phyloP scores from a whole-genome alignment of 2,329 filamentous ascomycete species.

The Paraphaeosphaeria sporulosa region DNA sequence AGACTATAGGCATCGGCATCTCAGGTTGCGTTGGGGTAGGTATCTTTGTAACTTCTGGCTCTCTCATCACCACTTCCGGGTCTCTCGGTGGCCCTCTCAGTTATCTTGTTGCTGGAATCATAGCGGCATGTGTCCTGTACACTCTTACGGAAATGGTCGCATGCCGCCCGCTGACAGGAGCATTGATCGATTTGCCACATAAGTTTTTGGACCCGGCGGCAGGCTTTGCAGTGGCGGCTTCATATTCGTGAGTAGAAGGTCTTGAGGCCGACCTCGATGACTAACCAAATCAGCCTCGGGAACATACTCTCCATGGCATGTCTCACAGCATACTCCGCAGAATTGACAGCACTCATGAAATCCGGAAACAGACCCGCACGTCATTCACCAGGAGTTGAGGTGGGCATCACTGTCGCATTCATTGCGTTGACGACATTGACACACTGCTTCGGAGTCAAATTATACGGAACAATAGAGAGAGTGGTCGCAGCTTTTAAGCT shows the following conservation, averaged over 20 bases:
- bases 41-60: constrained; percentile 28
- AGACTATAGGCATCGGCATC: constrained; percentile 29
- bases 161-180: constrained; percentile 30
- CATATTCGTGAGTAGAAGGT: constrained; percentile 23
- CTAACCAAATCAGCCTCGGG: constrained; percentile 15
- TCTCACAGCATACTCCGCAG: constrained; percentile 30
- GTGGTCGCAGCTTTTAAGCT: constrained; percentile 43
- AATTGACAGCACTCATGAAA: constrained; percentile 30
- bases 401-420: constrained; percentile 30
- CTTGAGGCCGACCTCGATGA: not conserved
- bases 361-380: constrained; percentile 14
- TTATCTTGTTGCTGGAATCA: constrained; percentile 30
- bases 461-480: constrained; percentile 42
- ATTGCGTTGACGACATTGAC: constrained; percentile 33
- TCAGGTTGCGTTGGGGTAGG: constrained; percentile 31
- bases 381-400: constrained; percentile 23
- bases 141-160: constrained; percentile 34
- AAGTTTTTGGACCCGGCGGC: constrained; percentile 31
- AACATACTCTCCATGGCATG: constrained; percentile 36
- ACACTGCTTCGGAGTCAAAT: constrained; percentile 35
- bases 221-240: constrained; percentile 30
- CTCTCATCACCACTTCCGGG: constrained; percentile 28
- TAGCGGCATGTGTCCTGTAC: constrained; percentile 30
- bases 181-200: constrained; percentile 33
- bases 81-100: constrained; percentile 30